Conservation (phyloP, 2,329 filamentous ascomycete genomes). For the Pleoardoris graminearum region DNA sequence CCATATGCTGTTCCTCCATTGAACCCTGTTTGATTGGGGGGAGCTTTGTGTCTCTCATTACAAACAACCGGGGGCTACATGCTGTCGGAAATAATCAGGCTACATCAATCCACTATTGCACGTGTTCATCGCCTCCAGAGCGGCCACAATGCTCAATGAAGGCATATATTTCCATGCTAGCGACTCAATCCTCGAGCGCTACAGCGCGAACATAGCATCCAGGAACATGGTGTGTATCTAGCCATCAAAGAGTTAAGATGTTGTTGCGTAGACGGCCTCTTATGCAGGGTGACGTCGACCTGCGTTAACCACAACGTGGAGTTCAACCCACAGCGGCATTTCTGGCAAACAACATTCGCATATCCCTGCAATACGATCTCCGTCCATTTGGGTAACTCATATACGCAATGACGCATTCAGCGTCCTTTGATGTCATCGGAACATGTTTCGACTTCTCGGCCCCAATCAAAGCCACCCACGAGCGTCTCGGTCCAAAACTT, state of each 20-base stretch:
- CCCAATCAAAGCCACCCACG: background rate
- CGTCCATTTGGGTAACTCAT: background rate
- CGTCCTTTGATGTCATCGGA: constrained; percentile 1
- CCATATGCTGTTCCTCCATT: background rate
- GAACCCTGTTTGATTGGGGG: background rate
- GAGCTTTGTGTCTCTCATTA: too few relatives aligned
- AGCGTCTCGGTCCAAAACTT: background rate
- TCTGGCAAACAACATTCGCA: background rate
- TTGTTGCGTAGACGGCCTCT: too few relatives aligned
- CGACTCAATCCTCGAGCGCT: too few relatives aligned
- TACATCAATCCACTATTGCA: too few relatives aligned
- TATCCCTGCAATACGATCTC: background rate
- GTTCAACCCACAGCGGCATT: background rate
- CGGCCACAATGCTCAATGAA: too few relatives aligned
- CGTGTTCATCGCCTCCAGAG: too few relatives aligned
- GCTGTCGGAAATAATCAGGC: too few relatives aligned
- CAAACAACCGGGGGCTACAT: too few relatives aligned
- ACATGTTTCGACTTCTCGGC: constrained; percentile 2
- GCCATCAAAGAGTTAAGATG: too few relatives aligned
- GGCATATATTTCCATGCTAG: too few relatives aligned
- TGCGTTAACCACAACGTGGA: background rate
- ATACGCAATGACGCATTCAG: background rate
- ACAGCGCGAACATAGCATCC: too few relatives aligned
- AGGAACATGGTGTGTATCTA: too few relatives aligned
- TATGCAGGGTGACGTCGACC: constrained; percentile 4